phyloP scores from a whole-genome alignment of 139 green algal genomes.

The Coelastrella sp. region DNA sequence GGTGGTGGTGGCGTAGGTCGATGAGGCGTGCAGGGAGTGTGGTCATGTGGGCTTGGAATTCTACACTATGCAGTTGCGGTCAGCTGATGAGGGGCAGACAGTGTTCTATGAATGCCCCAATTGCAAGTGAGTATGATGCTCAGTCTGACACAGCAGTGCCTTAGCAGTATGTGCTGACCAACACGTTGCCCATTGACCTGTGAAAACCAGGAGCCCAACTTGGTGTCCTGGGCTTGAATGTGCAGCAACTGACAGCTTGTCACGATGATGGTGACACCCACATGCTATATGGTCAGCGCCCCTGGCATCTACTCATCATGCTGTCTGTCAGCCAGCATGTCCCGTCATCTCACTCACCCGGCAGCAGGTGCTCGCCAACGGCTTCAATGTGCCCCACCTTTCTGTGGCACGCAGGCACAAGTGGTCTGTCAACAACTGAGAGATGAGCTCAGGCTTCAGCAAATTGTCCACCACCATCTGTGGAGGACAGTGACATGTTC shows the following conservation, averaged over 20 bases:
- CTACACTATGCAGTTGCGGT: constrained; percentile 95
- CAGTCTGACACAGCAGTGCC: neutral
- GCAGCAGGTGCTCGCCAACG: too few relatives aligned
- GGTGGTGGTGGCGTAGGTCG: constrained; percentile 46
- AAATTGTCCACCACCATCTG: neutral
- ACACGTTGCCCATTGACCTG: too few relatives aligned
- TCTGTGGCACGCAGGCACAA: constrained; percentile 56
- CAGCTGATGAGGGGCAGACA: constrained; percentile 92
- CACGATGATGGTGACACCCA: too few relatives aligned
- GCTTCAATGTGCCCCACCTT: too few relatives aligned
- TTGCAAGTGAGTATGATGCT: constrained; percentile 57
- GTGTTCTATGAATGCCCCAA: constrained; percentile 93
- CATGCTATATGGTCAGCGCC: too few relatives aligned
- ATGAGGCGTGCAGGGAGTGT: constrained; percentile 90
- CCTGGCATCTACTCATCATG: too few relatives aligned
- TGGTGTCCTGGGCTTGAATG: too few relatives aligned
- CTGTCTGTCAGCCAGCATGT: too few relatives aligned
- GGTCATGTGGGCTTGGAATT: constrained; percentile 82
- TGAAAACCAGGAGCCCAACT: too few relatives aligned
- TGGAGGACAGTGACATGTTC: neutral
- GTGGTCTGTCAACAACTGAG: constrained; percentile 66
- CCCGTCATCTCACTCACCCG: too few relatives aligned
- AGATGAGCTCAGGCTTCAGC: neutral
- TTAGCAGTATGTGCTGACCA: neutral
- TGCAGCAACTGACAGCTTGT: too few relatives aligned